Percentiles rank a stretch among this genome's conserved stretches.
These are phyloP conservation scores for Blakeslea trispora DNA, from an alignment of 371 early-diverging fungal species.

Conservation along the genomic window DNA sequence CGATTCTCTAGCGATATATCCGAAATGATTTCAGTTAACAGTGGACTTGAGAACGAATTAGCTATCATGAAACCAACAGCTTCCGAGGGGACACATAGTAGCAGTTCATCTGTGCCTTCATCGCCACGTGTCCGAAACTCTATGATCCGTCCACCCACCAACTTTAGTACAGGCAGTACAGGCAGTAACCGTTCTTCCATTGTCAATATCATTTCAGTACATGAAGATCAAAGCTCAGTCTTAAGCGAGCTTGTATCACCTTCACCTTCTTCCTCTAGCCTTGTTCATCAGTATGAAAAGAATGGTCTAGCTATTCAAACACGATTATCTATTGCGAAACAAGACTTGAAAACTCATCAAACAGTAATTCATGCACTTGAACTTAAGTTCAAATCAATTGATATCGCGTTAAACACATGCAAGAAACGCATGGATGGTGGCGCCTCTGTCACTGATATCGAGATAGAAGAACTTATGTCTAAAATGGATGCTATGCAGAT, in stretches of 20 bases:
- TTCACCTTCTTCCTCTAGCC: too few relatives aligned
- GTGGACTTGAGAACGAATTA: constrained; percentile 10
- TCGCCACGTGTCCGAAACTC: constrained; percentile 13
- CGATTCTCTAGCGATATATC: constrained; percentile 23
- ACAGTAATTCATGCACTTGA: constrained; percentile 11
- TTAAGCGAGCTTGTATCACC: too few relatives aligned
- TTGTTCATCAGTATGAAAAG: too few relatives aligned
- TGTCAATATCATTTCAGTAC: too few relatives aligned
- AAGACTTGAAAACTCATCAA: constrained; percentile 17
- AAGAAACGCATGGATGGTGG: constrained; percentile 15
- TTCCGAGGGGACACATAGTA: neutral
- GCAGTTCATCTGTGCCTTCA: constrained; percentile 5
- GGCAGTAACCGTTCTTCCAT: neutral
- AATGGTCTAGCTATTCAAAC: constrained; percentile 15
- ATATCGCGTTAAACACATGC: constrained; percentile 11
- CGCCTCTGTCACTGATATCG: constrained; percentile 18
- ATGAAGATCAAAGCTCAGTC: too few relatives aligned
- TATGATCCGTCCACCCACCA: constrained; percentile 18
- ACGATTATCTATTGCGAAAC: constrained; percentile 17
- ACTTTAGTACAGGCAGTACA: constrained; percentile 6
- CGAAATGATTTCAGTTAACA: constrained; percentile 11
- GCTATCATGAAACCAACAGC: constrained; percentile 11
- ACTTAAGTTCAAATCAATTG: constrained; percentile 16
- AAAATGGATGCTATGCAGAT: constrained; percentile 35
- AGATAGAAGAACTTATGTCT: constrained; percentile 26